Conservation (phyloP, 805 yeast species). For the Candida maris region DNA sequence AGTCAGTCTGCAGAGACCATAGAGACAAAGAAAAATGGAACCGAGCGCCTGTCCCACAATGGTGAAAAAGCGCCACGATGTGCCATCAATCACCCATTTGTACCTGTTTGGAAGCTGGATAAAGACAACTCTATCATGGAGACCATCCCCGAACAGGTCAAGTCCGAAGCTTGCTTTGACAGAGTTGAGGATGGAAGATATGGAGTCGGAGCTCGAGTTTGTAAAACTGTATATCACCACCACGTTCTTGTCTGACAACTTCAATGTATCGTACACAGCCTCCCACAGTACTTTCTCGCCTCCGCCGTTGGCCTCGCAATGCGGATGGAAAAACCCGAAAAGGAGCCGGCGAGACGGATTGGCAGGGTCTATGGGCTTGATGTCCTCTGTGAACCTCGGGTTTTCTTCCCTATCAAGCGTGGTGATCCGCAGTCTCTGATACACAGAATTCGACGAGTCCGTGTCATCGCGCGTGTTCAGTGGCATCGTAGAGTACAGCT, state of each 20-base stretch:
- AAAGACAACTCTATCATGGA: constrained; percentile 30
- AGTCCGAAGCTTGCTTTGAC: constrained; percentile 28
- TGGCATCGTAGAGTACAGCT: constrained; percentile 33
- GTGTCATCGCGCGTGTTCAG: constrained; percentile 19
- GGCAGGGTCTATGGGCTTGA: constrained; percentile 29
- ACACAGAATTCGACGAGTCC: constrained; percentile 11
- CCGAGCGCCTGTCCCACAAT: constrained; percentile 87
- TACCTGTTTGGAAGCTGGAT: constrained; percentile 29
- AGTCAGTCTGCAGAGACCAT: constrained; percentile 61
- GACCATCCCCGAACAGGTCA: constrained; percentile 18
- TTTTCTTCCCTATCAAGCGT: constrained; percentile 23
- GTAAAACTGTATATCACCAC: constrained; percentile 59
- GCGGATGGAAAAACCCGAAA: constrained; percentile 92
- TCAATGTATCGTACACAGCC: constrained; percentile 71
- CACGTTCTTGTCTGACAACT: constrained; percentile 44
- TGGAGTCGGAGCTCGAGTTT: constrained; percentile 20
- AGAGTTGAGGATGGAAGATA: constrained; percentile 19
- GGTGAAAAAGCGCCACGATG: constrained; percentile 75
- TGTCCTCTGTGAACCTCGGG: constrained; percentile 15
- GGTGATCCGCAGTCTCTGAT: constrained; percentile 24
- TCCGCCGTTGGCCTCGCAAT: constrained; percentile 95
- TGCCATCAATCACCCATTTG: constrained; percentile 61
- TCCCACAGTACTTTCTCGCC: constrained; percentile 98
- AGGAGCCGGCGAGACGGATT: constrained; percentile 40
- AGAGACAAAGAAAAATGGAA: constrained; percentile 60